Percentiles rank a stretch among this genome's conserved stretches.
Evolutionary conservation across 495 filamentous ascomycete species (phyloP).

Genomic region (Xylaria nigripes): DNA sequence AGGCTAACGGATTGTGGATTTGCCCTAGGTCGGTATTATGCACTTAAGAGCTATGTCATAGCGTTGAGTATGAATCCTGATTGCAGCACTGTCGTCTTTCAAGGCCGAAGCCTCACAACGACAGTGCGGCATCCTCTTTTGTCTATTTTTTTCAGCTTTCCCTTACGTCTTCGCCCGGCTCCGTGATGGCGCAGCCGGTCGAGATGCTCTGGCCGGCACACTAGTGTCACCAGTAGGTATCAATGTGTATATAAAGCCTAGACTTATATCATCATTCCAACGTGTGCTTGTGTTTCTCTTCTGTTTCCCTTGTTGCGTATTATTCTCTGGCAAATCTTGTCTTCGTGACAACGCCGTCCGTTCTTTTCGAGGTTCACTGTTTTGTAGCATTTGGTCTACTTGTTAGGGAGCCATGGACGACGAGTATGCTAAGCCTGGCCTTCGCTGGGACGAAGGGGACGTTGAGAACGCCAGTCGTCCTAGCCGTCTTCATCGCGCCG

Average conservation of each 20-base stretch:
- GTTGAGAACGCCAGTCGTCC: slow-evolving; percentile 18
- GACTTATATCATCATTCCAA: not conserved
- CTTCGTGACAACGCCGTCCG: not conserved
- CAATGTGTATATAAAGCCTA: not conserved
- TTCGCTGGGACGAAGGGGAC: slow-evolving; percentile 30
- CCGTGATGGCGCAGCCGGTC: not conserved
- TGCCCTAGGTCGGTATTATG: slow-evolving; percentile 4
- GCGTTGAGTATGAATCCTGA: slow-evolving; percentile 13
- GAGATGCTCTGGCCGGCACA: not conserved
- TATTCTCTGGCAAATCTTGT: not conserved
- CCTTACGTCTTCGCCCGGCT: not conserved
- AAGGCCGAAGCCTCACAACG: not conserved
- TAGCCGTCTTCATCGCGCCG: slow-evolving; percentile 17
- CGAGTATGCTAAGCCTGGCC: slow-evolving; percentile 16
- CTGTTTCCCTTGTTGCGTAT: not conserved
- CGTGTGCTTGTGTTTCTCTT: not conserved
- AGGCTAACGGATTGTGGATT: not conserved
- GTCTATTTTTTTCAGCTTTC: not conserved
- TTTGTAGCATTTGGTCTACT: not conserved
- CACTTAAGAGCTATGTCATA: slow-evolving; percentile 10
- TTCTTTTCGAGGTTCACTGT: not conserved
- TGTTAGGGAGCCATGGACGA: slow-evolving; percentile 3
- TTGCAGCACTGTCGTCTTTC: slow-evolving; percentile 13
- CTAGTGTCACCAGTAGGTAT: not conserved
- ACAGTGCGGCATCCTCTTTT: slow-evolving; percentile 24